Evolutionary conservation across 306 rosid species (phyloP).

Genomic region (Medicago lupulina): DNA sequence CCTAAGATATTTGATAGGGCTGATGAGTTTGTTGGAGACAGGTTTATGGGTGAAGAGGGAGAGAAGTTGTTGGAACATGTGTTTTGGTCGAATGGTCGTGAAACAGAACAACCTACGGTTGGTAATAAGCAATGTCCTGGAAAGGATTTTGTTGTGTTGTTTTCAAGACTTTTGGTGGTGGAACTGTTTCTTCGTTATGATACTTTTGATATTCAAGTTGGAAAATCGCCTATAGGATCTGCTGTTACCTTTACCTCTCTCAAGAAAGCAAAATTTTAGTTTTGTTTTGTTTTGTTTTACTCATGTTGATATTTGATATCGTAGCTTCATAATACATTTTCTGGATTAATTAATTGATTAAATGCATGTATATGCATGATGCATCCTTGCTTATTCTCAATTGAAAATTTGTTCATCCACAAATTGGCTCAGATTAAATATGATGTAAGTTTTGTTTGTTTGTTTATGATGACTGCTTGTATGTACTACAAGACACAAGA

Average conservation of each 20-base stretch:
- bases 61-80: constrained; percentile 77
- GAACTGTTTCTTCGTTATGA: constrained; percentile 82
- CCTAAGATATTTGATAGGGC: constrained; percentile 68
- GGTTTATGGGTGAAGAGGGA: constrained; percentile 80
- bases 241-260: constrained; percentile 74
- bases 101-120: constrained; percentile 60
- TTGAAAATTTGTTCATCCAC: too few species aligned
- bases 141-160: constrained; percentile 67
- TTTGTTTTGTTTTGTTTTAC: neutral
- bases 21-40: constrained; percentile 70
- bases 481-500: too few species aligned
- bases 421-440: too few species aligned
- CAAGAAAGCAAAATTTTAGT: constrained; percentile 61
- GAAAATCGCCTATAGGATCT: constrained; percentile 55
- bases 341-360: neutral
- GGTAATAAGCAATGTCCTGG: constrained; percentile 88
- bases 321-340: neutral
- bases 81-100: constrained; percentile 92
- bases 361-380: too few species aligned
- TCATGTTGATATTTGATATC: neutral
- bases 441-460: neutral
- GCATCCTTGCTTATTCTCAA: too few species aligned
- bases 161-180: constrained; percentile 69
- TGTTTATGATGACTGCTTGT: too few species aligned
- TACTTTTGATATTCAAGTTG: constrained; percentile 65